Percentiles rank a stretch among this genome's conserved stretches.
Conservation (phyloP, 257 asterid species). For the Solanum megistacrolobum region DNA sequence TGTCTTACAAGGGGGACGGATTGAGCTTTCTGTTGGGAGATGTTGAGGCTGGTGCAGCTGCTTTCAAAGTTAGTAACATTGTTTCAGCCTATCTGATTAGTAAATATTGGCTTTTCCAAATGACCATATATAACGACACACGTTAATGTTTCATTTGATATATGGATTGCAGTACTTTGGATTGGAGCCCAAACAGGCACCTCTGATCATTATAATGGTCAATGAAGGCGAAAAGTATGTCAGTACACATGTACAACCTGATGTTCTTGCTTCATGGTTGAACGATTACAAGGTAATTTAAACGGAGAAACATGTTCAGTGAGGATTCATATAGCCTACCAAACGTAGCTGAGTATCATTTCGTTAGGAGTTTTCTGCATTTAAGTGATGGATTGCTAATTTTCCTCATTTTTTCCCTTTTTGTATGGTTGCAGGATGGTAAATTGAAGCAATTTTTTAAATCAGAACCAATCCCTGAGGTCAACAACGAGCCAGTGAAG, state of each 20-base stretch:
- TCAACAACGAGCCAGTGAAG: conserved; percentile 69
- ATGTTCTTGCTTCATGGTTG: conserved; percentile 49
- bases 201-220: conserved; percentile 46
- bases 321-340: neutral
- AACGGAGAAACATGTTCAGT: neutral
- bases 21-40: conserved; percentile 69
- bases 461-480: conserved; percentile 78
- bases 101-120: neutral
- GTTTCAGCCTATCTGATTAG: neutral
- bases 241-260: conserved; percentile 44
- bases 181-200: conserved; percentile 46
- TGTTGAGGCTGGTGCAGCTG: conserved; percentile 39
- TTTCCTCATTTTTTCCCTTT: neutral
- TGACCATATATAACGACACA: neutral
- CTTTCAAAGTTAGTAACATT: conserved; percentile 41
- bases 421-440: conserved; percentile 46
- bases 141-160: neutral
- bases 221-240: conserved; percentile 43
- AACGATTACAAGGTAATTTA: conserved; percentile 45
- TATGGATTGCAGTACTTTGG: conserved; percentile 65
- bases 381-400: too few relatives aligned
- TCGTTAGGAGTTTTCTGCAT: neutral
- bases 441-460: conserved; percentile 40
- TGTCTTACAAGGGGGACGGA: conserved; percentile 52
- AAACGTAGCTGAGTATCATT: neutral